Conservation (phyloP, 148 eudicot genomes). For the Rhododendron vialii region DNA sequence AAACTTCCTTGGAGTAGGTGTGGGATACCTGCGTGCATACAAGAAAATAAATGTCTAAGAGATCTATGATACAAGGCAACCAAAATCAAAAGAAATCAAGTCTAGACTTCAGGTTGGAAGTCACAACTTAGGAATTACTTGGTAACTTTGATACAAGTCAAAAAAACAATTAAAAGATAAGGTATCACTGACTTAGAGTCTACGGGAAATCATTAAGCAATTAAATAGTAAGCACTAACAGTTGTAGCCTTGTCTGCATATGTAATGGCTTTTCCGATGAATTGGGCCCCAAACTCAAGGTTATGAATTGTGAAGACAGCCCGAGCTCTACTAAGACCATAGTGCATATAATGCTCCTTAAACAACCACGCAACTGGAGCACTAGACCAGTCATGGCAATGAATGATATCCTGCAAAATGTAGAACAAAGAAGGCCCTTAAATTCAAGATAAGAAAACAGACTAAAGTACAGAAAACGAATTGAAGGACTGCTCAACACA, state of each 20-base stretch:
- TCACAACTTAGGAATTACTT: neutral
- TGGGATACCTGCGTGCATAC: slow-evolving; percentile 63
- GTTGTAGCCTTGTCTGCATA: slow-evolving; percentile 87
- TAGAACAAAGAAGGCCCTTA: neutral
- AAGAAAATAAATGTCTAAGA: neutral
- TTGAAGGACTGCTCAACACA: neutral
- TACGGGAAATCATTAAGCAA: neutral
- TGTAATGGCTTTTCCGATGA: slow-evolving; percentile 72
- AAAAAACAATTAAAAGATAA: neutral
- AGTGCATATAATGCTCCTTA: slow-evolving; percentile 80
- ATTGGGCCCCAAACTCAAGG: slow-evolving; percentile 80
- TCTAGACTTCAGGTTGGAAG: neutral
- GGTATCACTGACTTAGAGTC: neutral
- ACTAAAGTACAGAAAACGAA: neutral
- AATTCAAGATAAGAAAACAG: neutral
- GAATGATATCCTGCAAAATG: slow-evolving; percentile 77
- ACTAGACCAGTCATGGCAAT: slow-evolving; percentile 99
- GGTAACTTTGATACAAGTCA: neutral
- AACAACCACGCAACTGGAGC: slow-evolving; percentile 98
- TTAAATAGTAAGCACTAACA: slow-evolving; percentile 38
- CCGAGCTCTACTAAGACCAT: slow-evolving; percentile 88
- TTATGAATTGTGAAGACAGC: slow-evolving; percentile 94
- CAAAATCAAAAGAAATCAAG: slow-evolving; percentile 1
- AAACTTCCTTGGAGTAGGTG: slow-evolving; percentile 85
- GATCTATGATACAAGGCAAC: neutral